Percentiles rank a stretch among this genome's conserved stretches.
Conservation (phyloP, 805 yeast genomes). For the Starmera amethionina region DNA sequence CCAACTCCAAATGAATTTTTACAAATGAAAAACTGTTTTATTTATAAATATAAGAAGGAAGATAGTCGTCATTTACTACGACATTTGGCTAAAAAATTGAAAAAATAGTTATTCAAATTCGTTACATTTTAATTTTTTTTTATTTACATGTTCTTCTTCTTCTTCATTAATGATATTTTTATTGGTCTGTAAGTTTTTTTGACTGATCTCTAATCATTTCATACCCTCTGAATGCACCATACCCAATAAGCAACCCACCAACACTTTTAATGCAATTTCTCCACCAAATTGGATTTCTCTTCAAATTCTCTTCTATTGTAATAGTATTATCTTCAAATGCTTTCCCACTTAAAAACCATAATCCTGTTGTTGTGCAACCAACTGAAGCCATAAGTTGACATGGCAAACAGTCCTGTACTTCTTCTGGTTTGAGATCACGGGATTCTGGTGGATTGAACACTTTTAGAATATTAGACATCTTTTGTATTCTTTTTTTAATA, state of each 20-base stretch:
- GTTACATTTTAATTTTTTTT: no score
- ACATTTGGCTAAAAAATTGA: conserved; percentile 30
- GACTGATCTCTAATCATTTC: conserved; percentile 47
- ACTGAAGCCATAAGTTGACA: conserved; percentile 61
- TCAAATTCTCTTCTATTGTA: conserved; percentile 21
- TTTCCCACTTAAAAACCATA: conserved; percentile 47
- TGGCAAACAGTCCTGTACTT: conserved; percentile 46
- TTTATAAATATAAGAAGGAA: conserved; percentile 22
- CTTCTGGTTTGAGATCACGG: conserved; percentile 26
- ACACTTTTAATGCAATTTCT: conserved; percentile 37
- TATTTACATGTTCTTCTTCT: no score
- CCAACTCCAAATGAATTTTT: conserved; percentile 67
- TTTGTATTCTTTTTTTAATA: no score
- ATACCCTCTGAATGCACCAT: conserved; percentile 54
- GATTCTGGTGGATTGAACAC: conserved; percentile 18
- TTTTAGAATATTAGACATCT: conserved; percentile 14
- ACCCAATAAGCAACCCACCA: conserved; percentile 44
- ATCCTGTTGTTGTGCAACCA: conserved; percentile 50
- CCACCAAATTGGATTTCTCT: conserved; percentile 52
- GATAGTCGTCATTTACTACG: conserved; percentile 25
- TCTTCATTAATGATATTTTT: no score
- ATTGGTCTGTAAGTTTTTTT: no score
- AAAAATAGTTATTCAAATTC: conserved; percentile 1
- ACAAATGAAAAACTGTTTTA: conserved; percentile 23
- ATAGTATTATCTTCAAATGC: conserved; percentile 38